A percentile compares a stretch with the other conserved stretches of the same genome.
phyloP scores from a whole-genome alignment of 257 asterid species.

The Hygrophila difformis region DNA sequence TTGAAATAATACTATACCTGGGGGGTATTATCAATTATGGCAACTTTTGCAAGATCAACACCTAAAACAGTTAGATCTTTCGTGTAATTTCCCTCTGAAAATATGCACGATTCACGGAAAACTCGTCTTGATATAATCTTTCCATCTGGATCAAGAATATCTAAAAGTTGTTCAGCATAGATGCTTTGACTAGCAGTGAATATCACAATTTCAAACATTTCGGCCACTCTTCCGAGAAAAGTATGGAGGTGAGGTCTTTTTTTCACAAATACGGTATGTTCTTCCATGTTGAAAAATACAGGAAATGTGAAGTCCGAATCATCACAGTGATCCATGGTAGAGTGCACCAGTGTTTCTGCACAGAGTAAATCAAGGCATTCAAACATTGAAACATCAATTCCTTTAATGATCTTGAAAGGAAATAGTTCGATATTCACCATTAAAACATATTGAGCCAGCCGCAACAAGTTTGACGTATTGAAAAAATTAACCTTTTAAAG shows the following conservation, averaged over 20 bases:
- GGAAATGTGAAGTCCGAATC: slow-evolving; percentile 88
- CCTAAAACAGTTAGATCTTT: slow-evolving; percentile 95
- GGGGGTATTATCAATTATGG: slow-evolving; percentile 88
- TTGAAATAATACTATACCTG: slow-evolving; percentile 56
- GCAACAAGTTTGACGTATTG: too few species aligned
- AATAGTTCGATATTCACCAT: slow-evolving; percentile 7
- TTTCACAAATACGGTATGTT: slow-evolving; percentile 73
- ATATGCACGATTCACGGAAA: slow-evolving; percentile 88
- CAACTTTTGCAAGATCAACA: slow-evolving; percentile 83
- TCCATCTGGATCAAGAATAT: slow-evolving; percentile 85
- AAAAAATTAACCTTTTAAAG: too few species aligned
- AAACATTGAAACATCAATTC: slow-evolving; percentile 7
- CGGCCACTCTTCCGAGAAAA: slow-evolving; percentile 78
- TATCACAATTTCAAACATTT: slow-evolving; percentile 76
- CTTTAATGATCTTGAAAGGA: slow-evolving; percentile 6
- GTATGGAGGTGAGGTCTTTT: slow-evolving; percentile 75
- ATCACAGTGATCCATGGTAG: slow-evolving; percentile 66
- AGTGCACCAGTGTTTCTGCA: slow-evolving; percentile 97
- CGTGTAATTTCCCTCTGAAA: slow-evolving; percentile 63
- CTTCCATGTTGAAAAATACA: slow-evolving; percentile 81
- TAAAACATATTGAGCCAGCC: too few species aligned
- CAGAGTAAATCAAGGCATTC: slow-evolving; percentile 18
- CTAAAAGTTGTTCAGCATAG: slow-evolving; percentile 75
- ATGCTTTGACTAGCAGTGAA: slow-evolving; percentile 99
- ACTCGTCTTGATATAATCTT: slow-evolving; percentile 72